Evolutionary conservation across 306 rosid genomes (phyloP), one percentile per base, ranked within the genome.

Genomic region (Amphicarpaea edgeworthii): DNA sequence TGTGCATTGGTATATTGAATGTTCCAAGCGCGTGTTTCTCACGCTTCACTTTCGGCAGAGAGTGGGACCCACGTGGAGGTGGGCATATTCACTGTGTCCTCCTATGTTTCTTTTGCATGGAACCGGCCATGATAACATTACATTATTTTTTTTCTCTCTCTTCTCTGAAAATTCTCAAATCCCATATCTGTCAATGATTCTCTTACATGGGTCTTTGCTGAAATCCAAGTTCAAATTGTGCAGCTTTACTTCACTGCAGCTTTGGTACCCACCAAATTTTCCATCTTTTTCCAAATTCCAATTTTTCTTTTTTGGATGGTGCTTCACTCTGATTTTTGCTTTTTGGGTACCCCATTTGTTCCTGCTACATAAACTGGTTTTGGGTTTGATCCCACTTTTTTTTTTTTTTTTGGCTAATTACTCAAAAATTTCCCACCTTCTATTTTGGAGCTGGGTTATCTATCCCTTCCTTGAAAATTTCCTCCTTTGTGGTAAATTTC

Each of bases 91-190:
- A 77, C 61, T 62, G 59, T 55, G 55, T 51, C 54, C 50, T 69
- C 72, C 59, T 6, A 11, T 83, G 70, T 61, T 70, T 76, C 73
- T 51, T 70, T 83, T 83, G 92, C 89, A 88, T 66, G 72, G 21
- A 17, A 41, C 17, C 50, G 10, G 75, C 72, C 40, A 49, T 40
- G 75, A 50, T 21, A 15, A 83, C 84, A 64, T 7, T 49, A 16
- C 38, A 32, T 60, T 40, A 24, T 28, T 3, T 21, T 20, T 53
- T 51, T 19, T 15, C 76, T 12, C 70, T 47, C 30, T 55, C 41
- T 79, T 7, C 49, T 19, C 70, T 23, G 24, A 12, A 63, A 79
- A 70, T 64, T 70, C 65, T 73, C 66, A 81, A 75, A 37, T 65
- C 68, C 16, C 17, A 20, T 38, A 19, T 64, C 78, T 80, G 72